These are phyloP conservation scores for Yarrowia sp. DNA, from an alignment of 805 yeast species.

Conservation along the genomic window DNA sequence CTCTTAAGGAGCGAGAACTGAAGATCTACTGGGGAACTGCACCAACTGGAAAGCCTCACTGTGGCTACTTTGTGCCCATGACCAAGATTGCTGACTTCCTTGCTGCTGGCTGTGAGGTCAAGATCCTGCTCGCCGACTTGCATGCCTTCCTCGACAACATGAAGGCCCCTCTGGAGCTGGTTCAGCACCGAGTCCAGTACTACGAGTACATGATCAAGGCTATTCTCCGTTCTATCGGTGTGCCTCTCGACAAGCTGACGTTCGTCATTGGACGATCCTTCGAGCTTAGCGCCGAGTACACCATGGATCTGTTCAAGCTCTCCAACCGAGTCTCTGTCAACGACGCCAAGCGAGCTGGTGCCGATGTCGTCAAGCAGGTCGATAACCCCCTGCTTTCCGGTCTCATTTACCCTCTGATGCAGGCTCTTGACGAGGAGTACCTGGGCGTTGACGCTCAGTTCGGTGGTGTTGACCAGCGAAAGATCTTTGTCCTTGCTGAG, in stretches of 20 bases:
- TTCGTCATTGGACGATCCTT: conserved; percentile 91
- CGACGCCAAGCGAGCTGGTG: conserved; percentile 98
- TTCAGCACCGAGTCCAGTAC: conserved; percentile 85
- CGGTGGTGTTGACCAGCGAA: conserved; percentile 99
- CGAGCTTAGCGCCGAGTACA: conserved; percentile 78
- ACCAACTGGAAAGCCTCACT: conserved; percentile 98
- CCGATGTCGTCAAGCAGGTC: conserved; percentile 98
- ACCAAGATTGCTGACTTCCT: conserved; percentile 92
- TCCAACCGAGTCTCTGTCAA: conserved; percentile 88
- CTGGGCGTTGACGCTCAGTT: conserved; percentile 91
- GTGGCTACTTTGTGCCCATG: conserved; percentile 99
- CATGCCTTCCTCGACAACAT: conserved; percentile 97
- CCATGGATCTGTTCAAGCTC: conserved; percentile 86
- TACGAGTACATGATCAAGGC: conserved; percentile 86
- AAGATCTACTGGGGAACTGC: conserved; percentile 99
- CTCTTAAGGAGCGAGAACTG: conserved; percentile 79
- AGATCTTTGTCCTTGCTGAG: conserved; percentile 95
- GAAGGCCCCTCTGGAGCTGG: conserved; percentile 97
- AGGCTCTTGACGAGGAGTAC: conserved; percentile 93
- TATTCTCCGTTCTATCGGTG: conserved; percentile 82
- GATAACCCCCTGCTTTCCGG: conserved; percentile 92
- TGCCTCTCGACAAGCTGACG: conserved; percentile 85
- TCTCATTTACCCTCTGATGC: conserved; percentile 97
- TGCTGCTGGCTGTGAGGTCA: conserved; percentile 95
- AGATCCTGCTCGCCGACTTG: conserved; percentile 88